Evolutionary conservation across 1,284 basidiomycete genomes (phyloP), one percentile per base, ranked within the genome.

Genomic region (Ustilago bromivora): DNA sequence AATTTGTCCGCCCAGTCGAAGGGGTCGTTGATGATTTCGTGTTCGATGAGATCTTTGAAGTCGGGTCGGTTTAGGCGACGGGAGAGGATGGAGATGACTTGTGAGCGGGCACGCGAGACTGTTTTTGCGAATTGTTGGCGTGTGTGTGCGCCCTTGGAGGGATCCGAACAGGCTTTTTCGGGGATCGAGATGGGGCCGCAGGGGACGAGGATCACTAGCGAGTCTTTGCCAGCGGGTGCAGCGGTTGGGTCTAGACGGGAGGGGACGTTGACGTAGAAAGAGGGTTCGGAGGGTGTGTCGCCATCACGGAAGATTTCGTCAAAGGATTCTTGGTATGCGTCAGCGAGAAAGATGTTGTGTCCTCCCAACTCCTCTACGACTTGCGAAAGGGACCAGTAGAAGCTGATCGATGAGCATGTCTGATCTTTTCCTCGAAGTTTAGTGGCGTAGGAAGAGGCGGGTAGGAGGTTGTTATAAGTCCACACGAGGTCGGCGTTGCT

Each of bases 181-280:
- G 66, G 71, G 11, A 84, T 81, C 10, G 58, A 66, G 9, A 84
- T 81, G 53, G 87, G 86, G 2, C 87, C 87, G 52, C 87, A 86
- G 1, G 87, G 87, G 0, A 88, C 87, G 12, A 87, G 81, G 23
- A 88, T 80, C 19, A 88, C 86, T 11, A 88, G 73, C 10, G 87
- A 81, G 41, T 88, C 87, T 47, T 83, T 85, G 40, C 86, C 87
- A 41, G 74, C 60, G 5, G 87, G 87, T 5, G 87, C 87, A 23
- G 87, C 87, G 4, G 72, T 56, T 0, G 83, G 78, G 57, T 85
- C 84, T 15, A 88, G 84, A 51, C 88, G 81, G 5, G 88, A 88
- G 3, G 89, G 88, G 1, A 89, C 88, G 71, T 89, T 89, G 81
- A 89, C 88, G 83, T 89, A 89, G 84, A 89, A 89, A 12, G 87